Evolutionary conservation across 2,329 filamentous ascomycete species (phyloP).

Genomic region (Pseudocercospora pini-densiflorae): DNA sequence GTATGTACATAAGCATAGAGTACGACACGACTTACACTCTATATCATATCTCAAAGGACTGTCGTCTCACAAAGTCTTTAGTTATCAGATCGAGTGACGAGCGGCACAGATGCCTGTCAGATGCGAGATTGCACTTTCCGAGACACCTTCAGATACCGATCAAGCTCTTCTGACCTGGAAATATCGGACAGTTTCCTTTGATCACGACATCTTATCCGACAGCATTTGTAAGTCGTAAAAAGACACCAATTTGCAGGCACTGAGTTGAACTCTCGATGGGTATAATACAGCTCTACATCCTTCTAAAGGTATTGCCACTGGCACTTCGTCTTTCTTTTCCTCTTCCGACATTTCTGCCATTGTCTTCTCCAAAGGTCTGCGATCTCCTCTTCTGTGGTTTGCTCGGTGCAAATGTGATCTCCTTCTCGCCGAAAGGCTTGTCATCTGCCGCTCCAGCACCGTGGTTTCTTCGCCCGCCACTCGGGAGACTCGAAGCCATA

Average conservation of each 20-base stretch:
- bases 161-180: background rate
- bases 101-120: background rate
- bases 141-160: background rate
- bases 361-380: constrained; percentile 32
- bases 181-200: too few relatives aligned
- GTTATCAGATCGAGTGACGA: background rate
- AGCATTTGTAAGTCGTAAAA: too few relatives aligned
- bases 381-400: constrained; percentile 47
- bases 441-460: constrained; percentile 35
- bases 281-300: constrained; percentile 52
- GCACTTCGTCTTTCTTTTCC: constrained; percentile 67
- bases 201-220: too few relatives aligned
- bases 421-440: constrained; percentile 58
- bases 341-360: constrained; percentile 35
- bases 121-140: background rate
- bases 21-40: background rate
- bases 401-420: constrained; percentile 74
- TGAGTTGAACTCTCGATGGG: too few relatives aligned
- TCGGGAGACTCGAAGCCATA: constrained; percentile 51
- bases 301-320: constrained; percentile 75
- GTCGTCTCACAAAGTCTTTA: background rate
- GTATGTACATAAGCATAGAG: constrained; percentile 19
- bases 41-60: background rate
- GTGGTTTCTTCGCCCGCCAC: constrained; percentile 27
- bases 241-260: too few relatives aligned